phyloP scores from a whole-genome alignment of 768 basidiomycete genomes.

The Rhodotorula toruloides region DNA sequence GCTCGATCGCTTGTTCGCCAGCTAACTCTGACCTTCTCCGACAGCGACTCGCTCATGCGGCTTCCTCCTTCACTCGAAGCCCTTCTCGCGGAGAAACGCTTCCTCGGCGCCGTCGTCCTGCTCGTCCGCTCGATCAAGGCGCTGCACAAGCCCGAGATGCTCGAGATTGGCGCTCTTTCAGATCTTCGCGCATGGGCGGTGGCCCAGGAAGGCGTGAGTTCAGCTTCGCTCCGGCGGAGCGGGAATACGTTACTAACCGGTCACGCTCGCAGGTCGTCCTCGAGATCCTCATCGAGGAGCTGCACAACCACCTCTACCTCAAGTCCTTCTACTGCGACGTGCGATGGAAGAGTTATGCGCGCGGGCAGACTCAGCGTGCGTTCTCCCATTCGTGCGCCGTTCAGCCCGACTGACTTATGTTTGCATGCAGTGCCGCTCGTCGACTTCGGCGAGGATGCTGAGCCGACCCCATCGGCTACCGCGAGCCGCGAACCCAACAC shows the following conservation, averaged over 20 bases:
- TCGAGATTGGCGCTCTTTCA: constrained; percentile 87
- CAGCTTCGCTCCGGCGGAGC: too few species aligned
- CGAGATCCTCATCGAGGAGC: constrained; percentile 89
- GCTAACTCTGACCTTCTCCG: not conserved
- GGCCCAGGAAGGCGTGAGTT: constrained; percentile 75
- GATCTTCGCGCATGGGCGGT: constrained; percentile 79
- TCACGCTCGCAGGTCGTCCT: constrained; percentile 63
- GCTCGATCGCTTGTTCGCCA: not conserved
- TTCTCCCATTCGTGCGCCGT: constrained; percentile 7
- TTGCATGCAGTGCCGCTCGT: constrained; percentile 42
- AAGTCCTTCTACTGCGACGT: constrained; percentile 94
- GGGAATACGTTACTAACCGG: too few species aligned
- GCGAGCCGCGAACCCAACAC: constrained; percentile 12
- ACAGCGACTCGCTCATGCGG: constrained; percentile 78
- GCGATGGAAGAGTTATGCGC: constrained; percentile 78
- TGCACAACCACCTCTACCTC: constrained; percentile 94
- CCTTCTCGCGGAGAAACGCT: constrained; percentile 89
- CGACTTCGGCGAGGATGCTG: constrained; percentile 40
- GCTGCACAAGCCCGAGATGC: constrained; percentile 85
- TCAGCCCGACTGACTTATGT: too few species aligned
- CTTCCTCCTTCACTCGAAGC: constrained; percentile 89
- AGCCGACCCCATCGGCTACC: constrained; percentile 16
- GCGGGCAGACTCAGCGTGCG: constrained; percentile 72
- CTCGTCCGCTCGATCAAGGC: constrained; percentile 81
- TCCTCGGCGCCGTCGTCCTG: constrained; percentile 79